Conservation (phyloP, 2,329 filamentous ascomycete genomes). For the Nannizziopsis arthrosporioides region DNA sequence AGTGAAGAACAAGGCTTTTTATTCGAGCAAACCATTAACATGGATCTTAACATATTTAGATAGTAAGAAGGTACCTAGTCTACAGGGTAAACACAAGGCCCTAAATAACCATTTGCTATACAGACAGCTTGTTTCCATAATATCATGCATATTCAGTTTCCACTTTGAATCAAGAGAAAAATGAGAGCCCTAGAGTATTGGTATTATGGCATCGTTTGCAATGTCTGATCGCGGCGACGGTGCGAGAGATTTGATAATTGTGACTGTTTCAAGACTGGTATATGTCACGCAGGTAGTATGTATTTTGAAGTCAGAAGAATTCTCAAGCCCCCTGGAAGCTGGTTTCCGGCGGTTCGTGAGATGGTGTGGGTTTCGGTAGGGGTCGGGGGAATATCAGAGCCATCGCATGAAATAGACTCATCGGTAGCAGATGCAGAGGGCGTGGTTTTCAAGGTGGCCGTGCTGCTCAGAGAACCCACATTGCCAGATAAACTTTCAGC, state of each 20-base stretch:
- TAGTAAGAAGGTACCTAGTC: too few relatives aligned
- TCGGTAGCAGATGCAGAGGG: background rate
- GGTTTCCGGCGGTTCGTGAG: background rate
- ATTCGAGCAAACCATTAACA: too few relatives aligned
- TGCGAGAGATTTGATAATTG: background rate
- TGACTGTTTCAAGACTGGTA: conserved; percentile 6
- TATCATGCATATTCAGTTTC: too few relatives aligned
- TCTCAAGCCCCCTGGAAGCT: background rate
- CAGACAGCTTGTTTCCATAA: too few relatives aligned
- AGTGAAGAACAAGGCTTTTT: too few relatives aligned
- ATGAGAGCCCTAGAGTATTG: too few relatives aligned
- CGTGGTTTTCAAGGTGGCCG: background rate
- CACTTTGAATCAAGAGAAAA: too few relatives aligned
- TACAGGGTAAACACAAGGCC: too few relatives aligned
- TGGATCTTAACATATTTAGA: too few relatives aligned
- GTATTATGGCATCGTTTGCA: background rate
- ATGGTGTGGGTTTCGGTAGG: background rate
- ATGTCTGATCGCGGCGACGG: background rate
- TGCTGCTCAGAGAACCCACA: background rate
- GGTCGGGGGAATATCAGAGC: background rate
- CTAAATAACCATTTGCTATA: too few relatives aligned
- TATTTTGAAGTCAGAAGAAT: background rate
- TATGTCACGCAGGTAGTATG: conserved; percentile 7
- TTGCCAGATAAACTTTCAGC: background rate
- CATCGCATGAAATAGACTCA: background rate